phyloP scores from a whole-genome alignment of 2,329 filamentous ascomycete genomes.

The Ascomycota sp. region DNA sequence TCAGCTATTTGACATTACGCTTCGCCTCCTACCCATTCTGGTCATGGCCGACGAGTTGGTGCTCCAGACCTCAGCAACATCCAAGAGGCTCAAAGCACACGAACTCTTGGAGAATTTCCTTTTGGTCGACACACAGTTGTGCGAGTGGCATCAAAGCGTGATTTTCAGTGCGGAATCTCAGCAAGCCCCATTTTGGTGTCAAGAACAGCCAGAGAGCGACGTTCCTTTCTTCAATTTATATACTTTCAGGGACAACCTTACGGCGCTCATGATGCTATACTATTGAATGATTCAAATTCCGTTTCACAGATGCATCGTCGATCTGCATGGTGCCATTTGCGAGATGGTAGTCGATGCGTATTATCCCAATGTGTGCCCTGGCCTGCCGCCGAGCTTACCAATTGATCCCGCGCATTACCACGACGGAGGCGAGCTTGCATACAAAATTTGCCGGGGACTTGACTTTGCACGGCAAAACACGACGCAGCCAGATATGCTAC shows the following conservation, averaged over 20 bases:
- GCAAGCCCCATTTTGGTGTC: slow-evolving; percentile 19
- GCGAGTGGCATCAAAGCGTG: slow-evolving; percentile 22
- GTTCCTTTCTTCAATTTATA: slow-evolving; percentile 25
- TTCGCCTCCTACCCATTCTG: slow-evolving; percentile 25
- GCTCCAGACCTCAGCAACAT: slow-evolving; percentile 16
- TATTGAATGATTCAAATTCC: slow-evolving; percentile 32
- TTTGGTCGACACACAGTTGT: slow-evolving; percentile 24
- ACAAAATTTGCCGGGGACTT: slow-evolving; percentile 27
- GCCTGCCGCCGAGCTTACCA: slow-evolving; percentile 16
- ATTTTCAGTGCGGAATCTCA: slow-evolving; percentile 7
- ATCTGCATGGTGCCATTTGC: slow-evolving; percentile 22
- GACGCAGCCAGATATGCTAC: slow-evolving; percentile 24
- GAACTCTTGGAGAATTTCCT: slow-evolving; percentile 27
- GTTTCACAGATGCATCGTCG: slow-evolving; percentile 26
- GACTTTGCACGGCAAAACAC: slow-evolving; percentile 23
- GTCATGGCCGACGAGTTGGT: slow-evolving; percentile 21
- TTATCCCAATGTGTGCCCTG: slow-evolving; percentile 17
- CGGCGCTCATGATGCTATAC: slow-evolving; percentile 27
- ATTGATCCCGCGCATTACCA: slow-evolving; percentile 23
- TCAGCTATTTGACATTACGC: slow-evolving; percentile 28
- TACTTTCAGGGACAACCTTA: slow-evolving; percentile 21
- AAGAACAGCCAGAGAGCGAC: slow-evolving; percentile 10
- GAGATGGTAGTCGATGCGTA: slow-evolving; percentile 21
- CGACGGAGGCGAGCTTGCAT: slow-evolving; percentile 22
- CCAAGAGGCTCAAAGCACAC: slow-evolving; percentile 23